These are phyloP conservation scores for Tephrocybe sp. DNA, from an alignment of 768 basidiomycete species.

Conservation along the genomic window DNA sequence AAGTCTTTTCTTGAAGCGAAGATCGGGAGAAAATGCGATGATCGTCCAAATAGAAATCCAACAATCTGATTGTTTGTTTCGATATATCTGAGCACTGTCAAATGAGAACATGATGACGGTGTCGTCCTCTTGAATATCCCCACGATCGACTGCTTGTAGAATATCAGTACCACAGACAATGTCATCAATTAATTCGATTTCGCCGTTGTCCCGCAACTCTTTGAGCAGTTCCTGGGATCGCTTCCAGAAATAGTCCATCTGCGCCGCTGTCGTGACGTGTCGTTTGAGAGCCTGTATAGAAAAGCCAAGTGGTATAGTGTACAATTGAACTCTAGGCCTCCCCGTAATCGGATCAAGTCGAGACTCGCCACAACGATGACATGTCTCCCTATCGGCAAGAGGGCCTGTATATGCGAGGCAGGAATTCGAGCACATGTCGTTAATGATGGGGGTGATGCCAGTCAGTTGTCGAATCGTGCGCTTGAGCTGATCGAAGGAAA, in stretches of 20 bases:
- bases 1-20: conserved; percentile 25
- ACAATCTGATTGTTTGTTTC: conserved; percentile 21
- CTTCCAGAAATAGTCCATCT: background rate
- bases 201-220: background rate
- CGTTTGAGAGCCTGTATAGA: conserved; percentile 2
- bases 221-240: background rate
- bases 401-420: conserved; percentile 12
- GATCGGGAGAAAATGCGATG: conserved; percentile 18
- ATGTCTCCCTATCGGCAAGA: background rate
- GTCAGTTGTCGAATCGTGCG: conserved; percentile 7
- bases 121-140: conserved; percentile 13
- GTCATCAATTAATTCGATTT: conserved; percentile 11
- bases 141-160: conserved; percentile 1
- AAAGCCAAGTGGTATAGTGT: conserved; percentile 21
- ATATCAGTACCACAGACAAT: conserved; percentile 11
- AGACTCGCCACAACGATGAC: conserved; percentile 9
- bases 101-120: conserved; percentile 28
- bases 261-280: background rate
- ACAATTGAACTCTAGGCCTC: conserved; percentile 12
- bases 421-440: conserved; percentile 12
- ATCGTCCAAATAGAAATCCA: conserved; percentile 29
- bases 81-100: conserved; percentile 32
- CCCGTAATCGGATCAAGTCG: conserved; percentile 10
- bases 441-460: conserved; percentile 4
- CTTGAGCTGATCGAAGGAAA: conserved; percentile 15